These are phyloP conservation scores for Ceratobasidium sp. DNA, from an alignment of 1,284 basidiomycete genomes.

Conservation along the genomic window DNA sequence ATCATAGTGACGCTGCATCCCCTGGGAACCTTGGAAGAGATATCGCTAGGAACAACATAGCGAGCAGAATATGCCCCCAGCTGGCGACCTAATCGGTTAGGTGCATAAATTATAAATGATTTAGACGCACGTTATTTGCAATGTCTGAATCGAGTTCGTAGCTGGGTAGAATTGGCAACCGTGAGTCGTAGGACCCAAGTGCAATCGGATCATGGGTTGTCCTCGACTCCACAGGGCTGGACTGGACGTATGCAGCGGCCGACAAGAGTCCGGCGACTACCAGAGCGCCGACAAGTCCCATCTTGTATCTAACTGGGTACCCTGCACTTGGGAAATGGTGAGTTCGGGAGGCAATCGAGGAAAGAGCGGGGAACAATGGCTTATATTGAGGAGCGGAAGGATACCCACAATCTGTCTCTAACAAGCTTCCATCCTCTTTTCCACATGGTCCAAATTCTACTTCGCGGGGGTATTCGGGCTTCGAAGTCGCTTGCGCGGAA, in stretches of 20 bases:
- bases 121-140: conserved; percentile 20
- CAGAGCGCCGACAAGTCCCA: conserved; percentile 3
- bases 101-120: not conserved
- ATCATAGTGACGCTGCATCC: conserved; percentile 69
- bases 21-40: conserved; percentile 24
- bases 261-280: conserved; percentile 24
- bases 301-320: conserved; percentile 19
- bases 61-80: conserved; percentile 45
- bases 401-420: conserved; percentile 25
- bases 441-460: conserved; percentile 19
- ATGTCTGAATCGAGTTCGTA: conserved; percentile 19
- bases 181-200: not conserved
- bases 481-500: conserved; percentile 1
- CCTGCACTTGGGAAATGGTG: not conserved
- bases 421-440: conserved; percentile 4
- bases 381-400: not conserved
- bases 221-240: conserved; percentile 2
- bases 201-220: not conserved
- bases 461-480: conserved; percentile 1
- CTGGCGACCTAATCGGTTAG: conserved; percentile 11
- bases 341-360: too few relatives aligned
- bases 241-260: conserved; percentile 22
- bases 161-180: conserved; percentile 8
- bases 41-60: conserved; percentile 37
- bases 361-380: not conserved